These are phyloP conservation scores for Retiboletus flavoniger DNA, from an alignment of 1,284 basidiomycete species.

Conservation along the genomic window DNA sequence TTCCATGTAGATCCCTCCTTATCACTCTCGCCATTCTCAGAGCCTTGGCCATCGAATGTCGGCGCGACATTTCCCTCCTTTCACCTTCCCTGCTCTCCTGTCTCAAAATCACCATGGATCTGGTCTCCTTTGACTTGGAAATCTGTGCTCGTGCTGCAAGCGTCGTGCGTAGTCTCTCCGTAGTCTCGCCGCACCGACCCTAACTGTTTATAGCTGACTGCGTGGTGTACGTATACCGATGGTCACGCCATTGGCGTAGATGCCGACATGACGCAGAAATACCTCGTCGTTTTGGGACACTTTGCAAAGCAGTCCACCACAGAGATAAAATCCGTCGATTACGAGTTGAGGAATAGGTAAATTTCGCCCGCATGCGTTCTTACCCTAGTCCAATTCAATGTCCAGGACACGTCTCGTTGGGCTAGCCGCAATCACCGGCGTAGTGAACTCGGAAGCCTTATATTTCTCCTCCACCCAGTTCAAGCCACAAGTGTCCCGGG, in stretches of 20 bases:
- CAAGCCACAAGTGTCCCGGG: slow-evolving; percentile 65
- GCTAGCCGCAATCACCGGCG: slow-evolving; percentile 79
- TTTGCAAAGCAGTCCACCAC: slow-evolving; percentile 66
- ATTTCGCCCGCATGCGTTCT: neutral
- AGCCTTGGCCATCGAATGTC: slow-evolving; percentile 86
- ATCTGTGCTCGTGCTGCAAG: slow-evolving; percentile 81
- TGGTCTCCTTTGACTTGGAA: slow-evolving; percentile 76
- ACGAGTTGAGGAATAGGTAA: slow-evolving; percentile 69
- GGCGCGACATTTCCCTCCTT: slow-evolving; percentile 82
- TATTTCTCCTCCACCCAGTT: slow-evolving; percentile 79
- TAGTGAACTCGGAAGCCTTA: slow-evolving; percentile 82
- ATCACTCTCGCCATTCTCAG: slow-evolving; percentile 87
- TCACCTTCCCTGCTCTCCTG: slow-evolving; percentile 76
- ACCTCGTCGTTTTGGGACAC: slow-evolving; percentile 65
- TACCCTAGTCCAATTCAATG: neutral
- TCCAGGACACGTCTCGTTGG: slow-evolving; percentile 82
- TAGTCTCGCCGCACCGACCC: neutral
- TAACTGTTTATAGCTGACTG: slow-evolving; percentile 63
- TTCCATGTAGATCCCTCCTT: slow-evolving; percentile 66
- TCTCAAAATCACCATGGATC: slow-evolving; percentile 64
- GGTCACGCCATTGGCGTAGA: slow-evolving; percentile 81
- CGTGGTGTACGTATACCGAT: slow-evolving; percentile 91
- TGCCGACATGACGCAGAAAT: slow-evolving; percentile 65
- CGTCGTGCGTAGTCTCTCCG: slow-evolving; percentile 54
- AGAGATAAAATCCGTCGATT: slow-evolving; percentile 48